Percentiles rank a stretch among this genome's conserved stretches.
phyloP scores from a whole-genome alignment of 805 yeast species.

The Teunomyces stri region DNA sequence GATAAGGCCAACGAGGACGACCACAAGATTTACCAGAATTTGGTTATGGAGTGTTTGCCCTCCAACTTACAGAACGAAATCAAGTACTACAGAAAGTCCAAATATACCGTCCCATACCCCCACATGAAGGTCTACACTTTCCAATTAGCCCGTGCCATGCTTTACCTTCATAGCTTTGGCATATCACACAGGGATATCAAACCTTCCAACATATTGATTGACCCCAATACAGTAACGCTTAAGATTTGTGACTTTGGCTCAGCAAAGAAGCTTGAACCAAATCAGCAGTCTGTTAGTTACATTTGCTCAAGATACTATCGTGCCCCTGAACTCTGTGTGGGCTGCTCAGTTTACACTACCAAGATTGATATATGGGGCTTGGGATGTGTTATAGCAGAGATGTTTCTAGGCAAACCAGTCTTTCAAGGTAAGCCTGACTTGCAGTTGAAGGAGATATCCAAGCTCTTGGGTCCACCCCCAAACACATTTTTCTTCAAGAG shows the following conservation, averaged over 20 bases:
- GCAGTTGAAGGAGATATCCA: constrained; percentile 87
- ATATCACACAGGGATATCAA: constrained; percentile 83
- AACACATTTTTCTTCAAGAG: constrained; percentile 67
- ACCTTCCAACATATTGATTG: constrained; percentile 77
- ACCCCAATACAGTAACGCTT: constrained; percentile 61
- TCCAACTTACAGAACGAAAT: constrained; percentile 75
- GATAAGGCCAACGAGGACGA: constrained; percentile 56
- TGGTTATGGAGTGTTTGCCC: constrained; percentile 88
- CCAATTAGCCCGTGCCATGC: constrained; percentile 81
- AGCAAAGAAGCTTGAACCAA: constrained; percentile 73
- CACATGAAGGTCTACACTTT: constrained; percentile 76
- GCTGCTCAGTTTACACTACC: constrained; percentile 81
- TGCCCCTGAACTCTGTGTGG: constrained; percentile 94
- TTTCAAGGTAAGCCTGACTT: constrained; percentile 91
- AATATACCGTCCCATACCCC: constrained; percentile 62
- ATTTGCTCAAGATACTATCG: constrained; percentile 95
- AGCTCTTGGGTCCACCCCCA: constrained; percentile 84
- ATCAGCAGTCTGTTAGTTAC: constrained; percentile 88
- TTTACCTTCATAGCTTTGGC: constrained; percentile 75
- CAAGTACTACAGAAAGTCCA: constrained; percentile 60
- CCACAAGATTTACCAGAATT: constrained; percentile 68
- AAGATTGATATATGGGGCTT: constrained; percentile 97
- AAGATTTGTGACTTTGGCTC: constrained; percentile 86
- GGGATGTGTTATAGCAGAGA: constrained; percentile 95
- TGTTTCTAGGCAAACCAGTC: constrained; percentile 88